Conservation (phyloP, 805 yeast genomes). For the Candida sakaeoensis region DNA sequence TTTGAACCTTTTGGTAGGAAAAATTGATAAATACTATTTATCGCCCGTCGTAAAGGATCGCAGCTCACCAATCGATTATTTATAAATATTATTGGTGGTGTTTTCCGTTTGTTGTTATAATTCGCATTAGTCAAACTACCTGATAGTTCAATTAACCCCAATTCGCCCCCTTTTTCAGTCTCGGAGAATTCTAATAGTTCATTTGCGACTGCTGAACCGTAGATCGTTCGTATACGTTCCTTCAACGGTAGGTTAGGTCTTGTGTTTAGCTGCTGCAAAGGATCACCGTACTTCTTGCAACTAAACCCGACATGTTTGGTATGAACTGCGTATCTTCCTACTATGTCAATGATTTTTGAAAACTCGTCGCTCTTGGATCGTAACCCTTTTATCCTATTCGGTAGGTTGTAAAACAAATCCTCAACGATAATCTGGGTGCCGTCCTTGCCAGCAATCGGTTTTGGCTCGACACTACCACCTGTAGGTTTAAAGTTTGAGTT, state of each 20-base stretch:
- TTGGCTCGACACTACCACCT: slow-evolving; percentile 44
- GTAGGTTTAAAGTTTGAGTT: slow-evolving; percentile 35
- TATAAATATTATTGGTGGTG: slow-evolving; percentile 75
- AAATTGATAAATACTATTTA: slow-evolving; percentile 55
- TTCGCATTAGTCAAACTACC: slow-evolving; percentile 75
- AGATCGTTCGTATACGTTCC: slow-evolving; percentile 73
- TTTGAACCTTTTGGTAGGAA: slow-evolving; percentile 73
- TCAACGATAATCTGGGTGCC: slow-evolving; percentile 88
- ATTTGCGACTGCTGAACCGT: slow-evolving; percentile 65
- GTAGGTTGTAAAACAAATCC: slow-evolving; percentile 85
- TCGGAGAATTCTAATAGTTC: slow-evolving; percentile 47
- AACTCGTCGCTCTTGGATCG: slow-evolving; percentile 71
- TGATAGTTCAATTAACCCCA: slow-evolving; percentile 49
- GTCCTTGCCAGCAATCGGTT: slow-evolving; percentile 77
- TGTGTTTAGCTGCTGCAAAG: slow-evolving; percentile 62
- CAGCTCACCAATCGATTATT: slow-evolving; percentile 80
- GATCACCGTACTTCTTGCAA: slow-evolving; percentile 76
- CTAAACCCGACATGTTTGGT: slow-evolving; percentile 65
- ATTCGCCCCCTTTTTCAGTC: slow-evolving; percentile 12
- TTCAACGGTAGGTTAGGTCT: slow-evolving; percentile 45
- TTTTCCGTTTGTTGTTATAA: slow-evolving; percentile 60
- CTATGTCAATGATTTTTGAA: slow-evolving; percentile 71
- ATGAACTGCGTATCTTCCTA: slow-evolving; percentile 80
- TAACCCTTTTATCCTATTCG: slow-evolving; percentile 69
- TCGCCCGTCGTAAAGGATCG: slow-evolving; percentile 72